Percentiles rank a stretch among this genome's conserved stretches.
These are phyloP conservation scores for Pyrus hybrid DNA, from an alignment of 331 rosid species.

Conservation along the genomic window DNA sequence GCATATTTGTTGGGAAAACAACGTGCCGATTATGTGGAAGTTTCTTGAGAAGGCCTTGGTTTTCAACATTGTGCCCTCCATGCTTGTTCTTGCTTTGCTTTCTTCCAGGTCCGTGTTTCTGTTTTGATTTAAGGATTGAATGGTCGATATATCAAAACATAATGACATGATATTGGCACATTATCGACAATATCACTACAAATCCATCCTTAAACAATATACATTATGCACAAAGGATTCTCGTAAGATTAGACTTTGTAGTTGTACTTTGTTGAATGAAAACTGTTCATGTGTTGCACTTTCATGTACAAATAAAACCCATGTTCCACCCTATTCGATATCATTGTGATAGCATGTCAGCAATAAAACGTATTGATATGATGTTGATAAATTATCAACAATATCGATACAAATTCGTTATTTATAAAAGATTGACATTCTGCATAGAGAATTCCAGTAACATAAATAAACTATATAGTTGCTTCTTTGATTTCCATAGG, in stretches of 20 bases:
- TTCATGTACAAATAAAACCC: not conserved
- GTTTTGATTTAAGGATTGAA: not conserved
- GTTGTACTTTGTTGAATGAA: not conserved
- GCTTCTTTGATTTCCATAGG: not conserved
- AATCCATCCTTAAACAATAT: not conserved
- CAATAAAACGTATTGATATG: not conserved
- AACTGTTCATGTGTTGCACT: not conserved
- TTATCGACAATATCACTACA: not conserved
- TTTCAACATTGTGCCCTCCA: slow-evolving; percentile 9
- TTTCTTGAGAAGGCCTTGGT: slow-evolving; percentile 9
- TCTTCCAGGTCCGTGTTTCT: slow-evolving; percentile 8
- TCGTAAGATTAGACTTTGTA: not conserved
- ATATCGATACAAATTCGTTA: no score
- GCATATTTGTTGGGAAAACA: slow-evolving; percentile 15
- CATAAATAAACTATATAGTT: no score
- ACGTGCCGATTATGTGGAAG: slow-evolving; percentile 14
- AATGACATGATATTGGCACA: not conserved
- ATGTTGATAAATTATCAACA: no score
- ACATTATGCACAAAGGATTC: not conserved
- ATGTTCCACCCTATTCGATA: not conserved
- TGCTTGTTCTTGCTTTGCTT: slow-evolving; percentile 18
- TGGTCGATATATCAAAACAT: not conserved
- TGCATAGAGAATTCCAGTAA: not conserved
- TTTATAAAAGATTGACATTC: no score
- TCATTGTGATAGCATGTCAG: not conserved